Evolutionary conservation across 2,329 filamentous ascomycete species (phyloP), one percentile per base, ranked within the genome.

Genomic region (Trichoderma endophyticum): DNA sequence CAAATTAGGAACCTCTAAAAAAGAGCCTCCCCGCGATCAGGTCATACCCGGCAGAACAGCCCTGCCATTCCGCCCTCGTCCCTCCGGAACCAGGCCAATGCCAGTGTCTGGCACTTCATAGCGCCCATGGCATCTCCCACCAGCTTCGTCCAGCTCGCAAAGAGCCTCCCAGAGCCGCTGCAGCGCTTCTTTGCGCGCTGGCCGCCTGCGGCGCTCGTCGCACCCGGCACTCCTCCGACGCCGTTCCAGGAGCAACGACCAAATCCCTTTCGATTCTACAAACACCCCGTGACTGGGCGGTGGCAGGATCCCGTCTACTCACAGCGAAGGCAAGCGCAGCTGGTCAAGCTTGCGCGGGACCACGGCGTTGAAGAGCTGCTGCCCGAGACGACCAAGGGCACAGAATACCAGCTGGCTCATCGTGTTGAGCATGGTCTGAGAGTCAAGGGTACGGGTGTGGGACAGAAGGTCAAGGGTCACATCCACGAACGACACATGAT

Each of bases 401-500:
- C 91, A 2, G 91, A 90, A 76, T 87, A 89, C 80, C 90, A 87
- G 81, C 87, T 94, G 78, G 87, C 89, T 78, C 88, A 90, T 81
- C 86, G 93, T 72, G 89, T 94, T 72, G 92, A 97, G 85, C 87
- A 91, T 75, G 95, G 95, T 64, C 81, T 97, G 81, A 87, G 91
- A 74, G 92, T 98, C 72, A 95, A 95, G 88, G 95, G 95, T 77
- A 98, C 95, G 1, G 95, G 96, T 86, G 90, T 94, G 76, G 95
- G 94, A 72, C 91, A 98, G 84, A 91, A 88, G 83, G 95, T 98
- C 81, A 99, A 98, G 91, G 96, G 96, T 82, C 95, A 98, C 83
- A 87, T 90, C 77, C 93, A 95, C 90, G 96, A 99, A 86, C 90
- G 96, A 80, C 92, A 92, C 78, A 85, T 98, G 85, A 91, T 93